phyloP scores from a whole-genome alignment of 108 stramenopile genomes.

The Epithemia pelagica region DNA sequence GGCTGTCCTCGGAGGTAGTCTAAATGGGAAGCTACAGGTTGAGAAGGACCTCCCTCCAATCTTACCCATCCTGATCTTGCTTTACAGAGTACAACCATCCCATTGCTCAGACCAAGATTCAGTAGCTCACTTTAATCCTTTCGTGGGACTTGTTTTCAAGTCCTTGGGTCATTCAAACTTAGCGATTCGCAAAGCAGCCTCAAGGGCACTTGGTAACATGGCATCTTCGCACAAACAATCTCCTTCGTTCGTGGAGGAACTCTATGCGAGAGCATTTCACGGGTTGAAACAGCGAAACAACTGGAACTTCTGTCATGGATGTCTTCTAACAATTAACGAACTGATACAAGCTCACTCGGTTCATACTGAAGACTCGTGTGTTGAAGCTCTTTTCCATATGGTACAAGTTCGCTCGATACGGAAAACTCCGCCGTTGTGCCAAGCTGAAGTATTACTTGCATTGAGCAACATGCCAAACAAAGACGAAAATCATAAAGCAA shows the following conservation, averaged over 20 bases:
- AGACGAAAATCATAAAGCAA: neutral
- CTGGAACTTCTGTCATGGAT: constrained; percentile 3
- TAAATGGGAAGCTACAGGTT: neutral
- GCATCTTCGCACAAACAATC: constrained; percentile 15
- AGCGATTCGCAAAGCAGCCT: constrained; percentile 38
- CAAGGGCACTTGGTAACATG: constrained; percentile 41
- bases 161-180: constrained; percentile 25
- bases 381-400: neutral
- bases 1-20: constrained; percentile 8
- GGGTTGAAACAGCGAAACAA: neutral
- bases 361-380: neutral
- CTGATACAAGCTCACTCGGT: neutral
- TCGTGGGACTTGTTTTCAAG: constrained; percentile 23
- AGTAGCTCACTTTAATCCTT: constrained; percentile 9
- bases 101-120: constrained; percentile 13
- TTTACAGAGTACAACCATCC: constrained; percentile 46
- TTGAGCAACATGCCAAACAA: neutral
- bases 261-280: constrained; percentile 5
- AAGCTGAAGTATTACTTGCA: neutral
- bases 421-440: neutral
- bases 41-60: constrained; percentile 16
- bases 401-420: neutral
- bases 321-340: neutral
- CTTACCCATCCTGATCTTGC: constrained; percentile 48
- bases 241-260: constrained; percentile 4